Percentiles rank a stretch among this genome's conserved stretches.
Conservation (phyloP, 257 asterid species). For the Lycium ferocissimum region DNA sequence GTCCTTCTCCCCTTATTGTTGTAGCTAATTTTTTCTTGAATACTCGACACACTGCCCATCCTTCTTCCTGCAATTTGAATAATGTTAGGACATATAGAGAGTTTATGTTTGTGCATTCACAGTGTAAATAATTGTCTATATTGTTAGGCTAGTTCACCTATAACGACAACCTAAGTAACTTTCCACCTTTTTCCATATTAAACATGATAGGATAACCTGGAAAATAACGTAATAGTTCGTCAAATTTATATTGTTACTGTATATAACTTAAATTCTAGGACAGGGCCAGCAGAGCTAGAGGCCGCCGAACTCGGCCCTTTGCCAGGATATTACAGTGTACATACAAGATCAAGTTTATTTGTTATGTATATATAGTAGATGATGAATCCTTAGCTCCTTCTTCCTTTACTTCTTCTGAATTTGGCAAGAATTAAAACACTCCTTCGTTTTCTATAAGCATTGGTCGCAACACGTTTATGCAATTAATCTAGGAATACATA, state of each 20-base stretch:
- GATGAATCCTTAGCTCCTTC: too few relatives aligned
- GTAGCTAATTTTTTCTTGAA: constrained; percentile 68
- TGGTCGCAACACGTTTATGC: not conserved
- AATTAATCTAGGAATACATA: not conserved
- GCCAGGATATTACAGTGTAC: too few relatives aligned
- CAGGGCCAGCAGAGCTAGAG: too few relatives aligned
- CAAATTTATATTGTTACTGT: not conserved
- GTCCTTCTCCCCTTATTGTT: constrained; percentile 45
- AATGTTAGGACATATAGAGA: not conserved
- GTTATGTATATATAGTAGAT: too few relatives aligned
- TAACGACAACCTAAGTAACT: not conserved
- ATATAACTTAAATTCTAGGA: not conserved
- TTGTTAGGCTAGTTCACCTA: not conserved
- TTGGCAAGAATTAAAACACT: not conserved
- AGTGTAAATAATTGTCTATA: not conserved
- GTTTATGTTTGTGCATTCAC: not conserved
- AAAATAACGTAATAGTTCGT: not conserved
- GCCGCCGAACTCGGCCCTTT: too few relatives aligned
- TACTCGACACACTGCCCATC: constrained; percentile 78
- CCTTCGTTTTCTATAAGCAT: not conserved
- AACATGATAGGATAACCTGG: not conserved
- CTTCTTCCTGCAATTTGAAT: constrained; percentile 67
- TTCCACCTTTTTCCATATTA: too few relatives aligned
- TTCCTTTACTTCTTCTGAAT: too few relatives aligned
- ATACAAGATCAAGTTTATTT: too few relatives aligned